Percentiles rank a stretch among this genome's conserved stretches.
Evolutionary conservation across 352 stramenopile species (phyloP).

Genomic region (Phytophthora pini): DNA sequence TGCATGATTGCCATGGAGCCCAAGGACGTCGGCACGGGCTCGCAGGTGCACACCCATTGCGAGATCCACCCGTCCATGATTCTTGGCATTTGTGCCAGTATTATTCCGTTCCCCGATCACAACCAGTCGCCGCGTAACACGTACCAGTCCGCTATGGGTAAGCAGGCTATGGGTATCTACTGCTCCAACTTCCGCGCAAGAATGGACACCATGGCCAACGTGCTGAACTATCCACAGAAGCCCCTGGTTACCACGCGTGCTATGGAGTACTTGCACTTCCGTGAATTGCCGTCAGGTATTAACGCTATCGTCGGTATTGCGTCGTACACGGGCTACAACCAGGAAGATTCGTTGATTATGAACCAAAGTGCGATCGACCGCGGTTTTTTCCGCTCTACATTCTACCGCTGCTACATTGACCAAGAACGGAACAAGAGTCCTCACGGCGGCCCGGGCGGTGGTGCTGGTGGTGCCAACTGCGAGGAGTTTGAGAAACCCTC

Average conservation of each 20-base stretch:
- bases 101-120: conserved; percentile 99
- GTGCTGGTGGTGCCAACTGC: conserved; percentile 68
- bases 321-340: conserved; percentile 96
- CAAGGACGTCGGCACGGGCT: conserved; percentile 90
- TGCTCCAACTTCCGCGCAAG: conserved; percentile 98
- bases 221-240: conserved; percentile 99
- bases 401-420: conserved; percentile 99
- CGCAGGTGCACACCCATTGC: conserved; percentile 99
- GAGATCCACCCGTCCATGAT: conserved; percentile 99
- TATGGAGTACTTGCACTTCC: conserved; percentile 99
- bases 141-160: conserved; percentile 99
- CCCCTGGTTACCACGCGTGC: conserved; percentile 98
- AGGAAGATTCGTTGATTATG: conserved; percentile 99
- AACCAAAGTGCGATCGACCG: conserved; percentile 99
- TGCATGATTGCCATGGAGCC: conserved; percentile 99
- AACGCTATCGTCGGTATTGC: conserved; percentile 96
- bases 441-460: conserved; percentile 61
- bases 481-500: conserved; percentile 97
- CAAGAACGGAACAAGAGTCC: conserved; percentile 91
- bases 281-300: conserved; percentile 98
- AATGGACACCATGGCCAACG: conserved; percentile 99
- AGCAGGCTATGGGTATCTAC: conserved; percentile 99
- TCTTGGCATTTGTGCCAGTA: conserved; percentile 98
- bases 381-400: conserved; percentile 99
- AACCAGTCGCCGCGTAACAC: conserved; percentile 99